These are phyloP conservation scores for Serendipita sp. DNA, from an alignment of 1,284 basidiomycete genomes.

Conservation along the genomic window DNA sequence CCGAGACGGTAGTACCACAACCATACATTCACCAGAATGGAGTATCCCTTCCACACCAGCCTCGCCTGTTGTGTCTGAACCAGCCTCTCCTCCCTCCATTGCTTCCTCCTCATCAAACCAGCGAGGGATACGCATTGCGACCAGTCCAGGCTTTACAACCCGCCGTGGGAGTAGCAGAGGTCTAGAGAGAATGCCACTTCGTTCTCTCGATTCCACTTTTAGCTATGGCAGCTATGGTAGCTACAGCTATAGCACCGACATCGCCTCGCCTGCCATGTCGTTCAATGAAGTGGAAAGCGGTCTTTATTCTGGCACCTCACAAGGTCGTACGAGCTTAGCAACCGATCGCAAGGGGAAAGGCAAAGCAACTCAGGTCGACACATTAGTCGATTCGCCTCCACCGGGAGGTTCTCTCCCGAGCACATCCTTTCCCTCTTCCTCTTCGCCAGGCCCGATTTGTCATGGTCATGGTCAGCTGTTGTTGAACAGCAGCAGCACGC, in stretches of 20 bases:
- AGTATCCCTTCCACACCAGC: neutral
- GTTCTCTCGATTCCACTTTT: neutral
- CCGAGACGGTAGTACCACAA: neutral
- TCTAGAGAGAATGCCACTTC: neutral
- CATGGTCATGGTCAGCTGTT: neutral
- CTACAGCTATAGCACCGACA: neutral
- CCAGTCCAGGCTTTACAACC: neutral
- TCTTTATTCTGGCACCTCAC: neutral
- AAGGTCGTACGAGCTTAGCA: neutral
- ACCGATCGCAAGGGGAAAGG: conserved; percentile 1
- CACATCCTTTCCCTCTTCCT: neutral
- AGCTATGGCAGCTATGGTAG: neutral
- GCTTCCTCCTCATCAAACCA: neutral
- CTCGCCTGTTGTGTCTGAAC: neutral
- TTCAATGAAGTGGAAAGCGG: neutral
- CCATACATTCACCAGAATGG: too few relatives aligned
- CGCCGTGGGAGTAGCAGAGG: neutral
- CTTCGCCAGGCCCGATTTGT: neutral
- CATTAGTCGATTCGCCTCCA: neutral
- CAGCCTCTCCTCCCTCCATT: neutral
- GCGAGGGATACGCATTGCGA: neutral
- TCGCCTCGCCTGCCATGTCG: neutral
- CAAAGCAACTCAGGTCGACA: neutral
- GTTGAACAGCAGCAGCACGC: neutral
- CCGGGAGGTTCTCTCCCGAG: neutral